Evolutionary conservation across 257 asterid genomes (phyloP), one percentile per base, ranked within the genome.

Genomic region (Misopates orontium): DNA sequence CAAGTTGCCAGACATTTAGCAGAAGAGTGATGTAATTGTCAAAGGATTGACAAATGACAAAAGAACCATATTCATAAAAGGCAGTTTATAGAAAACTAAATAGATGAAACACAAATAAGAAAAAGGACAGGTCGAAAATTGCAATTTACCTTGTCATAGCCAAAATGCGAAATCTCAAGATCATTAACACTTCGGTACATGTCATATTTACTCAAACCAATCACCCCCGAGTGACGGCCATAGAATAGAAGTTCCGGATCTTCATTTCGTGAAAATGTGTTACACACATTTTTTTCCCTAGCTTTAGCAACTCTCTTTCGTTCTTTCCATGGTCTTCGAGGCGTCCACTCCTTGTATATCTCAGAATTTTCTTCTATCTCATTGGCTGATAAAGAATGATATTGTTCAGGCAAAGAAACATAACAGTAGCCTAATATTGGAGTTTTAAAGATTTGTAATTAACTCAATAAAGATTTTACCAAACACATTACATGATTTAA

Each of bases 191-290:
- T 62, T 66, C 60, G 71, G 83, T 68, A 87, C 54, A 92, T 72
- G n/a, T 76, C 75, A 25, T 16, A 50, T 73, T 81, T 92, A 45
- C 83, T 84, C 68, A 73, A 67, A 69, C 98, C 97, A 78, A 92
- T 81, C 50, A 92, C 89, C 60, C 98, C 98, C 59, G 98, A 87
- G 31, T 80, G 56, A 45, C 55, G 39, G 21, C 98, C 98, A 62
- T 92, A 87, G 72, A 77, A 92, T 73, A 92, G 78, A 73, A 92
- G 88, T 69, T 89, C 97, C 18, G 97, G 97, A 64, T 79, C 96
- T 68, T 87, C 86, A 77, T 72, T 69, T 71, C 63, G 78, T 28
- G 81, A 71, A 41, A 60, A 42, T 23, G 81, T 64, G 45, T 73
- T 73, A 70, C 77, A 64, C 75, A 64, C 64, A 41, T 61, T 76